Conservation (phyloP, 2,329 filamentous ascomycete genomes). For the Fusarium goolgardi region DNA sequence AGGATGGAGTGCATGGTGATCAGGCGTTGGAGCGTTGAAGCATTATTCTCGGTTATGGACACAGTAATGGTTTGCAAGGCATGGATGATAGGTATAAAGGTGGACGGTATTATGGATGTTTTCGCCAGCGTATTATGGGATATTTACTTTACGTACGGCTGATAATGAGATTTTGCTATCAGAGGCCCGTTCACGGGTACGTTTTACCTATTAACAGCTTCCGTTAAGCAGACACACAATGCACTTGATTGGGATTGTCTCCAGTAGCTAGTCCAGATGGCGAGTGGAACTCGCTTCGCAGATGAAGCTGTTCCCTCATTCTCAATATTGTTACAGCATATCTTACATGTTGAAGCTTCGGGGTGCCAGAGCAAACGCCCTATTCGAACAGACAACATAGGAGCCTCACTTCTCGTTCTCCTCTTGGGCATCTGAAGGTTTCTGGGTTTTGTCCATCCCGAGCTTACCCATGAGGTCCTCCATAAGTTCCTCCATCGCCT, state of each 20-base stretch:
- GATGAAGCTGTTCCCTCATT: not conserved
- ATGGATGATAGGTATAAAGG: conserved; percentile 22
- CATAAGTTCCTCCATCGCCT: conserved; percentile 72
- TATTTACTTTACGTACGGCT: conserved; percentile 40
- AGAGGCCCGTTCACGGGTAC: too few relatives aligned
- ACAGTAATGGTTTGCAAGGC: conserved; percentile 26
- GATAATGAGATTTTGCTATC: conserved; percentile 35
- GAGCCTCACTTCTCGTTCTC: conserved; percentile 21
- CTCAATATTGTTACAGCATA: conserved; percentile 19
- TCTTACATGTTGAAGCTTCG: conserved; percentile 31
- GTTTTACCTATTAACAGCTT: not conserved
- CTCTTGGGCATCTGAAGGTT: conserved; percentile 19
- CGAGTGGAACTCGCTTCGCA: not conserved
- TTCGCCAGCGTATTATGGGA: conserved; percentile 30
- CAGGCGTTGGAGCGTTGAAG: conserved; percentile 45
- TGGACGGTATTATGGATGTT: conserved; percentile 28
- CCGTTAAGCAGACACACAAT: not conserved
- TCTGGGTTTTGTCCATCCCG: conserved; percentile 51
- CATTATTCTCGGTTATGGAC: conserved; percentile 38
- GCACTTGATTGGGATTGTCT: not conserved
- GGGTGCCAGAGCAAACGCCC: not conserved
- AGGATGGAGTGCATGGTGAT: conserved; percentile 29
- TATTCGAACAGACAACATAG: not conserved
- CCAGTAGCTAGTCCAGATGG: too few relatives aligned
- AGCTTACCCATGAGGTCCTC: conserved; percentile 66